These are phyloP conservation scores for Penicillium sp. DNA, from an alignment of 2,329 filamentous ascomycete genomes.

Conservation along the genomic window DNA sequence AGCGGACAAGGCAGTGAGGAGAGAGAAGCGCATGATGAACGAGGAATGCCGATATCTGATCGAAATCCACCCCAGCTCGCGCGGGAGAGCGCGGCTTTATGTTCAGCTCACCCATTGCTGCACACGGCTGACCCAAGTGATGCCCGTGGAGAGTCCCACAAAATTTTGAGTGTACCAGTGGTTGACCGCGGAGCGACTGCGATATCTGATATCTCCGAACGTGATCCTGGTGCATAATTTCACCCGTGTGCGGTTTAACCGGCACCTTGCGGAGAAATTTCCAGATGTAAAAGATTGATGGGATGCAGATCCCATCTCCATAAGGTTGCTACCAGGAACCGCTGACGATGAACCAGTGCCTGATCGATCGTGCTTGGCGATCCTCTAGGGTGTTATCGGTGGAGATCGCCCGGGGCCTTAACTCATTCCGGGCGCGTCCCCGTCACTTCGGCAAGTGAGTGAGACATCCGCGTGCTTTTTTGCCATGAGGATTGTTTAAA, in stretches of 20 bases:
- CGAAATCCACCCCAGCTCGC: neutral
- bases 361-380: conserved; percentile 7
- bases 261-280: neutral
- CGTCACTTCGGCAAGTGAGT: conserved; percentile 5
- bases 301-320: neutral
- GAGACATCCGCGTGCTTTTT: neutral
- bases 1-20: conserved; percentile 11
- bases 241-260: neutral
- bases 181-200: neutral
- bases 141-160: neutral
- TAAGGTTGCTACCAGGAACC: neutral
- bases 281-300: neutral
- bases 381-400: conserved; percentile 6
- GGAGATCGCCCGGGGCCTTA: conserved; percentile 8
- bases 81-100: conserved; percentile 2
- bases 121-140: neutral
- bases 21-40: conserved; percentile 14
- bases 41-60: neutral
- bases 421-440: conserved; percentile 9
- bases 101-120: neutral
- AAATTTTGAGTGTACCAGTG: neutral
- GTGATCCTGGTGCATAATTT: neutral
- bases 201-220: neutral
- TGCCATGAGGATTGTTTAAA: neutral
- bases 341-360: conserved; percentile 1